Percentiles rank a stretch among this genome's conserved stretches.
These are phyloP conservation scores for Nitzschia palea DNA, from an alignment of 108 stramenopile species.

Conservation along the genomic window DNA sequence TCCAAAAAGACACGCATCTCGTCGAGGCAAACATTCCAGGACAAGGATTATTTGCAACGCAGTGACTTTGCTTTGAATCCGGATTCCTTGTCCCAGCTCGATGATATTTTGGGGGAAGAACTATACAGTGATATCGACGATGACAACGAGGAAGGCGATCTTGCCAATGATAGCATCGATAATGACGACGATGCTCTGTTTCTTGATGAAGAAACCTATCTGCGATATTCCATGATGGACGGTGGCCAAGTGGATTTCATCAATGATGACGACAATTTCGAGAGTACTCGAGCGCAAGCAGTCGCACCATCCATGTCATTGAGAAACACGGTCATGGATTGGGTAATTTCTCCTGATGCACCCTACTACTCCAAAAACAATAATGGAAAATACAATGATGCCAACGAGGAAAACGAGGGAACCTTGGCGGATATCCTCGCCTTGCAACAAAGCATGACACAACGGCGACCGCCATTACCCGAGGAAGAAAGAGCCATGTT, in stretches of 20 bases:
- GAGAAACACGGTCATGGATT: neutral
- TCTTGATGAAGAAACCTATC: conserved; percentile 3
- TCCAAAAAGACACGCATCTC: no score
- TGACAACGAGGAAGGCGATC: neutral
- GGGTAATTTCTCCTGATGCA: neutral
- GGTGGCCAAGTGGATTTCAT: neutral
- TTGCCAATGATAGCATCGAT: neutral
- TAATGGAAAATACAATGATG: neutral
- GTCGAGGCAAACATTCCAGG: no score
- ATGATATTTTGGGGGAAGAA: neutral
- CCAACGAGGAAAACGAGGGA: neutral
- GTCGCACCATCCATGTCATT: neutral
- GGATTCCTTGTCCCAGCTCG: neutral
- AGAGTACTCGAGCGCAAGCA: neutral
- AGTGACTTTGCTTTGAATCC: neutral
- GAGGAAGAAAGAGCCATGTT: conserved; percentile 2
- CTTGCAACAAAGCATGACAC: neutral
- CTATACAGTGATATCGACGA: neutral
- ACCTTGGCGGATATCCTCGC: neutral
- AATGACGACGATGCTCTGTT: conserved; percentile 11
- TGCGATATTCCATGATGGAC: neutral
- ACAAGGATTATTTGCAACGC: no score
- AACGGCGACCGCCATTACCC: neutral
- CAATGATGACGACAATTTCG: neutral
- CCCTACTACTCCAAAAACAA: neutral